These are phyloP conservation scores for Massarina eburnea DNA, from an alignment of 2,329 filamentous ascomycete genomes.

Conservation along the genomic window DNA sequence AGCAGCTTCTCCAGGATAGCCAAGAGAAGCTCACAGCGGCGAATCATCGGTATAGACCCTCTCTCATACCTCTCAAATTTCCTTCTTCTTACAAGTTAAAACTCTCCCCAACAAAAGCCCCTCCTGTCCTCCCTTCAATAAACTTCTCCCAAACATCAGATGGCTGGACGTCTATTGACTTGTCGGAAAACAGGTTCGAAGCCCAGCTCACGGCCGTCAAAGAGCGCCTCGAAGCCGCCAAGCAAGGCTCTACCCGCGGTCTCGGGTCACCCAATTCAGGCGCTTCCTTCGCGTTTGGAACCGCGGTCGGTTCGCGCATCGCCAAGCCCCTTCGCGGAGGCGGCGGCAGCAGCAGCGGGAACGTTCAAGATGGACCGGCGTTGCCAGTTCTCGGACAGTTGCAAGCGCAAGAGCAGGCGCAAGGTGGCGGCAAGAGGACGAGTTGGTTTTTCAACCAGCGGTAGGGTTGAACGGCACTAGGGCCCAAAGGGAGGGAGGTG, in stretches of 20 bases:
- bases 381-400: slow-evolving; percentile 48
- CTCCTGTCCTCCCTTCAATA: neutral
- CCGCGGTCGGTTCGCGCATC: slow-evolving; percentile 58
- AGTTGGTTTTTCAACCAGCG: slow-evolving; percentile 74
- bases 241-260: slow-evolving; percentile 84
- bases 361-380: slow-evolving; percentile 36
- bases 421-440: slow-evolving; percentile 66
- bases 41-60: slow-evolving; percentile 77
- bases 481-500: too few species aligned
- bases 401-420: slow-evolving; percentile 53
- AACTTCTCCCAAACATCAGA: slow-evolving; percentile 2
- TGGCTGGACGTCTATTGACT: slow-evolving; percentile 10
- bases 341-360: slow-evolving; percentile 52
- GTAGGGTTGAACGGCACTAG: slow-evolving; percentile 5
- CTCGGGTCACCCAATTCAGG: slow-evolving; percentile 63
- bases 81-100: neutral
- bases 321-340: slow-evolving; percentile 65
- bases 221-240: slow-evolving; percentile 94
- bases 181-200: slow-evolving; percentile 71
- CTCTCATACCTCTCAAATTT: neutral
- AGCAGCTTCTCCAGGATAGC: slow-evolving; percentile 89
- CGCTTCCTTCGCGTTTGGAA: slow-evolving; percentile 66
- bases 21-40: slow-evolving; percentile 98
- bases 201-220: slow-evolving; percentile 95
- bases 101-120: neutral